Conservation (phyloP, 1,284 basidiomycete species). For the Trichosporon faecale region DNA sequence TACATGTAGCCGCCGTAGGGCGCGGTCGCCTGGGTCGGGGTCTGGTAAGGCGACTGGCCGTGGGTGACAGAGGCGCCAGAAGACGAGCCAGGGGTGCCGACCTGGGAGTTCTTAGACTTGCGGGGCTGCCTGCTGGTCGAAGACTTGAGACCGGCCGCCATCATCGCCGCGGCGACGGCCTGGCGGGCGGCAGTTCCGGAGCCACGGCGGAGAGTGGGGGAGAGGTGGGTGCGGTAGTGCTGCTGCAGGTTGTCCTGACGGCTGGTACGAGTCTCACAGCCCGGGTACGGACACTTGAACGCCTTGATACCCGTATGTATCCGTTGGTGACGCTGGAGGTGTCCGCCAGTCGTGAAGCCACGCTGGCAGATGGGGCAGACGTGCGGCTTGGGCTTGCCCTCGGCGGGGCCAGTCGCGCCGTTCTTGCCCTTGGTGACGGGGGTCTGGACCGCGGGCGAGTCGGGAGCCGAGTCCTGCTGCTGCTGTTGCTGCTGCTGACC, state of each 20-base stretch:
- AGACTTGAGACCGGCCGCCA: constrained; percentile 48
- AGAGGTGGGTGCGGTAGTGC: constrained; percentile 50
- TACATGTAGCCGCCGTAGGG: constrained; percentile 48
- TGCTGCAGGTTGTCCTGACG: constrained; percentile 51
- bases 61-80: constrained; percentile 34
- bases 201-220: constrained; percentile 46
- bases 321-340: constrained; percentile 48
- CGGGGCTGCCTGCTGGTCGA: constrained; percentile 40
- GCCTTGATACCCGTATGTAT: constrained; percentile 52
- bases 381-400: constrained; percentile 48
- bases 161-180: constrained; percentile 49
- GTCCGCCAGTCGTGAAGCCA: constrained; percentile 49
- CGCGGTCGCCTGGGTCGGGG: constrained; percentile 38
- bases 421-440: constrained; percentile 44
- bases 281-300: constrained; percentile 50
- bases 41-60: constrained; percentile 44
- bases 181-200: constrained; percentile 46
- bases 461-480: constrained; percentile 14
- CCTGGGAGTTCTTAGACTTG: constrained; percentile 45
- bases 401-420: constrained; percentile 48
- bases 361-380: constrained; percentile 46
- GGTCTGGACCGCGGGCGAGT: constrained; percentile 19
- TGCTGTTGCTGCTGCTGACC: constrained; percentile 19
- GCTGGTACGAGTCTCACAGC: constrained; percentile 48
- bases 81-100: constrained; percentile 44